phyloP scores from a whole-genome alignment of 2,329 filamentous ascomycete genomes.

The Fusarium torulosum region DNA sequence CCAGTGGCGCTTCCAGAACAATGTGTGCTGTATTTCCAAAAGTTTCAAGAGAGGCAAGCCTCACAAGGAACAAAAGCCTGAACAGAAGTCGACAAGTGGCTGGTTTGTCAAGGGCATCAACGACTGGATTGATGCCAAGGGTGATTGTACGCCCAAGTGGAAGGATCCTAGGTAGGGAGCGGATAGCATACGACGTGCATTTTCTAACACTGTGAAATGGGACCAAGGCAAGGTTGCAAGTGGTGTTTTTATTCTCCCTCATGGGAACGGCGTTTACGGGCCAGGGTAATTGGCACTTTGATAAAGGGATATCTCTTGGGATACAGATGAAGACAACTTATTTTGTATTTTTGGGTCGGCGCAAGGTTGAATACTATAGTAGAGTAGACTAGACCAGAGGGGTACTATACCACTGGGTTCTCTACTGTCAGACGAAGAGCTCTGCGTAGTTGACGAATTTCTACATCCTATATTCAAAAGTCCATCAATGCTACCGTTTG shows the following conservation, averaged over 20 bases:
- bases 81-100: conserved; percentile 56
- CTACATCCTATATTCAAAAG: background rate
- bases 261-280: conserved; percentile 30
- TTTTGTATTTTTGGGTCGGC: conserved; percentile 13
- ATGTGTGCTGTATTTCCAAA: conserved; percentile 58
- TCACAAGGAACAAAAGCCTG: conserved; percentile 49
- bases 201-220: conserved; percentile 7
- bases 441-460: background rate
- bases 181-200: conserved; percentile 1
- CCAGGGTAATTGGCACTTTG: conserved; percentile 28
- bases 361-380: conserved; percentile 21
- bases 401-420: background rate
- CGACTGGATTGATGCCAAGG: conserved; percentile 61
- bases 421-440: conserved; percentile 10
- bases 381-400: conserved; percentile 11
- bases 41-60: conserved; percentile 61
- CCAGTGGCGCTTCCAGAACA: conserved; percentile 61
- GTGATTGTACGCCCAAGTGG: conserved; percentile 59
- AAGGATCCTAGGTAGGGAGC: conserved; percentile 50
- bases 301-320: conserved; percentile 36
- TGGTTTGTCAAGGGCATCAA: conserved; percentile 63
- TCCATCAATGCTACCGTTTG: too few relatives aligned
- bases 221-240: conserved; percentile 4
- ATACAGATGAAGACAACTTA: conserved; percentile 6
- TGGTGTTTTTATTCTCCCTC: conserved; percentile 15